Evolutionary conservation across 768 basidiomycete genomes (phyloP).

Genomic region (Clavaria fumosa): DNA sequence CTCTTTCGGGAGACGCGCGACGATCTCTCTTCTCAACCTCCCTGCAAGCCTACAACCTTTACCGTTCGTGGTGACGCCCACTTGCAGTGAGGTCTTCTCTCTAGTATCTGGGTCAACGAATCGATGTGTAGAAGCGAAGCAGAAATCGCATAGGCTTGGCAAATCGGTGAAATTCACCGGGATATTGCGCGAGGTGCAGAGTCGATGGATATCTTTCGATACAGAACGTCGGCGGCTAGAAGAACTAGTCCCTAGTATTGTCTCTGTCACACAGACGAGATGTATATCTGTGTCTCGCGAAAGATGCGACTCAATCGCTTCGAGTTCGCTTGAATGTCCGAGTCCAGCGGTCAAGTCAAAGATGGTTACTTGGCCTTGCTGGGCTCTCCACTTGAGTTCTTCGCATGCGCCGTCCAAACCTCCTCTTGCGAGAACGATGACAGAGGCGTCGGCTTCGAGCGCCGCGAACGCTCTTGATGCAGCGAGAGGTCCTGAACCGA

Average conservation of each 20-base stretch:
- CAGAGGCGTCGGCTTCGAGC: slow-evolving; percentile 63
- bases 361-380: slow-evolving; percentile 38
- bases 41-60: slow-evolving; percentile 76
- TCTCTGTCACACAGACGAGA: slow-evolving; percentile 75
- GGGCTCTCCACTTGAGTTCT: slow-evolving; percentile 52
- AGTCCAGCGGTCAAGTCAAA: slow-evolving; percentile 38
- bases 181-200: slow-evolving; percentile 44
- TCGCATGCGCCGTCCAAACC: slow-evolving; percentile 39
- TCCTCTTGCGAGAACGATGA: slow-evolving; percentile 46
- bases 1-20: slow-evolving; percentile 53
- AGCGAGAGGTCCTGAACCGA: slow-evolving; percentile 70
- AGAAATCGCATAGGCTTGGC: slow-evolving; percentile 77
- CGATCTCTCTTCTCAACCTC: slow-evolving; percentile 70
- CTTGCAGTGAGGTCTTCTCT: slow-evolving; percentile 38
- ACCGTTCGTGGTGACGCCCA: slow-evolving; percentile 85
- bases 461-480: slow-evolving; percentile 73
- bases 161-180: slow-evolving; percentile 81
- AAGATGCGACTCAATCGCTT: slow-evolving; percentile 31
- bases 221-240: slow-evolving; percentile 27
- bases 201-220: slow-evolving; percentile 44
- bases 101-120: slow-evolving; percentile 40
- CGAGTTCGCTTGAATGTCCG: slow-evolving; percentile 24
- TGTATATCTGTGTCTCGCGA: slow-evolving; percentile 15
- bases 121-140: slow-evolving; percentile 75
- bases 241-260: slow-evolving; percentile 28